Base-by-base conservation (phyloP, 495 filamentous ascomycete species). In the Penicillium manginii region DNA sequence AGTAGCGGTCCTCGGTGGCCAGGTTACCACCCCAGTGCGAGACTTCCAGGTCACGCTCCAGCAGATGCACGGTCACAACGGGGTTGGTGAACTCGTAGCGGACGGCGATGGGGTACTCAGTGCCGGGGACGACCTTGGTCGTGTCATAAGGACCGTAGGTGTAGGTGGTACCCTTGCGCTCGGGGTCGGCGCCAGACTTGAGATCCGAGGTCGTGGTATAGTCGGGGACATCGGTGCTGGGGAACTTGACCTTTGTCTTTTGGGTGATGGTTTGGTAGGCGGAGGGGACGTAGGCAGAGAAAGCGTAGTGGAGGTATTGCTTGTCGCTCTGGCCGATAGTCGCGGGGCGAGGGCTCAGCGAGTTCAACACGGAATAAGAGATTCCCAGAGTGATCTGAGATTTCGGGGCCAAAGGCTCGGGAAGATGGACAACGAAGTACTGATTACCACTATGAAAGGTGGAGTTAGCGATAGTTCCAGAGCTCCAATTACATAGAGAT, bases 1-100 rank as follows among this genome's bases (percentile, higher is more conserved):
- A 90, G 80, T 97, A 97, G 50, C 92, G 86, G 72, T 98, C 94
- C 71, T 98, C 96, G 23, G 89, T 89, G 0, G 93, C 94, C 40
- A 98, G 75, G 70, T 98, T 98, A 22, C 94, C 96, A 59, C 94
- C 94, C 94, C 94, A 98, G 71, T 98, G 96, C 63, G 90, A 94
- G 59, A 98, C 88, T 73, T 98, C 93, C 55, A 98, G 76, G 64
- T 97, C 92, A 22, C 94, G 87, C 79, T 97, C 90, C 43, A 97
- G 78, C 6, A 83, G 72, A 17, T 83, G 84, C 37, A 88, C 83
- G 63, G 91, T 90, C 54, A 86, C 88, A 40, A 98, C 77, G 6
- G 94, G 96, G 72, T 90, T 91, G 43, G 92, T 98, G 81, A 96
- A 97, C 67, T 98, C 92, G 76, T 96, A 98, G 40, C 96, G 91